Evolutionary conservation across 1,284 basidiomycete genomes (phyloP).

Genomic region (Leccinum solheimii): DNA sequence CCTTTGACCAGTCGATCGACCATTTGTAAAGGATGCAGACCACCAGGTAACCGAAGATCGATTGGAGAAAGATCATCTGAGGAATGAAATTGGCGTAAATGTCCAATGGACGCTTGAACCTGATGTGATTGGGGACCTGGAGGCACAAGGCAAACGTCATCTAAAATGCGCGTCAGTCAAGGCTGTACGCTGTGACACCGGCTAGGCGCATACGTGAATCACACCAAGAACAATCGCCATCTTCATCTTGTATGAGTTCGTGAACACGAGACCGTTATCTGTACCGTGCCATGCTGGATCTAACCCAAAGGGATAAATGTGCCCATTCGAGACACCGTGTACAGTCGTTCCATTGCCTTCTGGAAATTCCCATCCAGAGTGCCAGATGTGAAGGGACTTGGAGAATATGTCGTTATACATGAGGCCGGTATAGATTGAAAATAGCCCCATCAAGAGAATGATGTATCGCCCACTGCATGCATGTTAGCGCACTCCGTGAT

Average conservation of each 20-base stretch:
- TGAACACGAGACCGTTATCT: conserved; percentile 91
- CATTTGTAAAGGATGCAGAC: conserved; percentile 98
- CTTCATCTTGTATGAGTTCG: conserved; percentile 99
- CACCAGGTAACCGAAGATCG: conserved; percentile 96
- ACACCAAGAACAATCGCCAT: conserved; percentile 98
- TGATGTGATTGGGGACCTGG: conserved; percentile 93
- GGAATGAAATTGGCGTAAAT: conserved; percentile 96
- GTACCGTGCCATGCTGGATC: conserved; percentile 96
- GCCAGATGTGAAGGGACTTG: conserved; percentile 85
- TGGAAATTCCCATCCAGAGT: conserved; percentile 88
- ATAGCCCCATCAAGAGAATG: conserved; percentile 95
- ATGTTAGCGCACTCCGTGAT: conserved; percentile 18
- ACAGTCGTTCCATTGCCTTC: conserved; percentile 45
- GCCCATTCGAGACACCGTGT: conserved; percentile 57
- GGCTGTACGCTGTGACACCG: conserved; percentile 4
- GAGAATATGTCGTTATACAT: conserved; percentile 99
- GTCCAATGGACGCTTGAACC: conserved; percentile 83
- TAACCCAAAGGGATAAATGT: conserved; percentile 89
- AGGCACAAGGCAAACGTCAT: conserved; percentile 98
- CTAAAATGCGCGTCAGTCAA: conserved; percentile 44
- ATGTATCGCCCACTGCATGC: conserved; percentile 88
- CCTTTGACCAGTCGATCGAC: conserved; percentile 87
- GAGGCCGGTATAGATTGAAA: conserved; percentile 95
- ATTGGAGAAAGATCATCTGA: conserved; percentile 96
- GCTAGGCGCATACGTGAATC: conserved; percentile 73